Evolutionary conservation across 2,329 filamentous ascomycete species (phyloP).

Genomic region (Aspergillus neoniger): DNA sequence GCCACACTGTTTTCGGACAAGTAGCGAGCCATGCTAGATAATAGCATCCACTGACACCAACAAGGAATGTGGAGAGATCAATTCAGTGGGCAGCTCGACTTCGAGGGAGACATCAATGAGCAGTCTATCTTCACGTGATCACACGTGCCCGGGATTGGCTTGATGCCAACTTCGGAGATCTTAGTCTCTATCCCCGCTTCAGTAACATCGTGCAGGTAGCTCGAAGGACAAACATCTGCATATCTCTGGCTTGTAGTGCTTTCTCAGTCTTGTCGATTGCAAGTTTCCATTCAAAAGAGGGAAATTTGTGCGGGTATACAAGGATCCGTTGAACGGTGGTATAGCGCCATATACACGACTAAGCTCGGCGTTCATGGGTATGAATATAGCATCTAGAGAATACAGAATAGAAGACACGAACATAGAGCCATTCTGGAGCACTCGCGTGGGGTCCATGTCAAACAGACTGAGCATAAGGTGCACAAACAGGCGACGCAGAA

Average conservation of each 20-base stretch:
- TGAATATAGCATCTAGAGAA: background rate
- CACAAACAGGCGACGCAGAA: too few relatives aligned
- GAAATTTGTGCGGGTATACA: background rate
- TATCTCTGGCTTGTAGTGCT: too few relatives aligned
- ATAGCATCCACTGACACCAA: background rate
- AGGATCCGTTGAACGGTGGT: background rate
- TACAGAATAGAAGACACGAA: background rate
- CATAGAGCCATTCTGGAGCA: background rate
- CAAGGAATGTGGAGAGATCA: background rate
- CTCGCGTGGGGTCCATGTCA: background rate
- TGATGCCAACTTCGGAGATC: background rate
- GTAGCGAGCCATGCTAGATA: background rate
- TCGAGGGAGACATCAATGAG: background rate
- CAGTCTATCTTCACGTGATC: background rate
- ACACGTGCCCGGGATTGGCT: background rate
- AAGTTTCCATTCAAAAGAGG: background rate
- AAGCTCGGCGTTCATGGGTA: background rate
- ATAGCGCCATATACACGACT: background rate
- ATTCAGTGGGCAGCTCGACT: background rate
- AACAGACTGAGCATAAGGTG: background rate
- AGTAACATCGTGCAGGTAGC: too few relatives aligned
- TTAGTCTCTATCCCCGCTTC: background rate
- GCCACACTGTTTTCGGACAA: background rate
- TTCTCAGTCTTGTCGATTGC: too few relatives aligned
- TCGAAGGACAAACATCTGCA: too few relatives aligned